phyloP scores from a whole-genome alignment of 1,284 basidiomycete species.

The Tremellales sp. region DNA sequence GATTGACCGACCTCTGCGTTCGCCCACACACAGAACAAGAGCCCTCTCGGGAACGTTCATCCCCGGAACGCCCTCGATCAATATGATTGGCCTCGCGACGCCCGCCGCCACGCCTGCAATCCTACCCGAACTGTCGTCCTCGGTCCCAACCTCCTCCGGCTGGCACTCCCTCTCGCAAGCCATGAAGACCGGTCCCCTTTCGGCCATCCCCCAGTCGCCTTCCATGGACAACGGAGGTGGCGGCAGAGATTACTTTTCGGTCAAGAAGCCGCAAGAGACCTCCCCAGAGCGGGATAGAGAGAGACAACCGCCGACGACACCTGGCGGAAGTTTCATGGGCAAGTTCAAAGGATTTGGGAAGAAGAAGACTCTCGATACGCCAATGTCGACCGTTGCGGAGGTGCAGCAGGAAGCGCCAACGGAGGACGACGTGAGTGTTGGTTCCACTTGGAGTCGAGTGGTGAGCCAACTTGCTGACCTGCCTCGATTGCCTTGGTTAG shows the following conservation, averaged over 20 bases:
- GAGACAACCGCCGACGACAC: conserved; percentile 26
- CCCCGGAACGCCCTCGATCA: conserved; percentile 34
- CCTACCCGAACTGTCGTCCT: conserved; percentile 37
- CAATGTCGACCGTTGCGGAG: conserved; percentile 40
- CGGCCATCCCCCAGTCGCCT: conserved; percentile 25
- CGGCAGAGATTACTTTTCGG: conserved; percentile 44
- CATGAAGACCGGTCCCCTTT: conserved; percentile 13
- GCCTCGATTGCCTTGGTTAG: conserved; percentile 9
- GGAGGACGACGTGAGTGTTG: conserved; percentile 31
- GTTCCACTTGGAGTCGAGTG: background rate
- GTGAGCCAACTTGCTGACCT: background rate
- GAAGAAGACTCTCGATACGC: conserved; percentile 52
- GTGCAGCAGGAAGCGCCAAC: conserved; percentile 19
- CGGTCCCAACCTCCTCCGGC: conserved; percentile 22
- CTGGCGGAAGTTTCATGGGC: conserved; percentile 67
- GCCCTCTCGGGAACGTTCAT: conserved; percentile 29
- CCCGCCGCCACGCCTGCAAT: conserved; percentile 60
- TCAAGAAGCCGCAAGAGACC: conserved; percentile 14
- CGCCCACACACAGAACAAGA: conserved; percentile 31
- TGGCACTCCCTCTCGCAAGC: conserved; percentile 27
- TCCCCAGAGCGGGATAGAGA: conserved; percentile 18
- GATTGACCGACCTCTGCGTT: conserved; percentile 29
- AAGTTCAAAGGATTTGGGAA: conserved; percentile 69
- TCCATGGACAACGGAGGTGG: conserved; percentile 3
- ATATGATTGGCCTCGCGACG: conserved; percentile 60